Conservation (phyloP, 495 filamentous ascomycete genomes). For the Penicillium verhagenii region DNA sequence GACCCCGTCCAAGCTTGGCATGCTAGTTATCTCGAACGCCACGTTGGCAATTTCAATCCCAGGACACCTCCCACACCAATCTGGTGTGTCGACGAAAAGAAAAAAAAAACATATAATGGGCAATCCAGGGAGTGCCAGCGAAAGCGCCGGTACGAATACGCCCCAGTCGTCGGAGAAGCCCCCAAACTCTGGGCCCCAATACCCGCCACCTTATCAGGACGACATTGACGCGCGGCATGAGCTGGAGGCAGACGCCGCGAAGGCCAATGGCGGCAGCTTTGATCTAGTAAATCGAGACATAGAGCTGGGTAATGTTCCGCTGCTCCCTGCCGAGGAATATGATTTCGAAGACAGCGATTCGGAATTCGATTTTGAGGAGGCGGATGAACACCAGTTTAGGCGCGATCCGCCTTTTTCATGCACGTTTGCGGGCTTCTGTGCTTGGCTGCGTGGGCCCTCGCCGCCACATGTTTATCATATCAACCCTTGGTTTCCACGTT, state of each 20-base stretch:
- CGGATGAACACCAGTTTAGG: not conserved
- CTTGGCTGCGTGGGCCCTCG: slow-evolving; percentile 53
- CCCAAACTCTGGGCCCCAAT: slow-evolving; percentile 2
- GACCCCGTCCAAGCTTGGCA: slow-evolving; percentile 2
- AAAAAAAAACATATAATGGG: slow-evolving; percentile 12
- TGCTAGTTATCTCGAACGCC: not conserved
- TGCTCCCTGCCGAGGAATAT: slow-evolving; percentile 12
- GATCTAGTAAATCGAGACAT: slow-evolving; percentile 20
- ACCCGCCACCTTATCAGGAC: slow-evolving; percentile 19
- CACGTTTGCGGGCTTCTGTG: slow-evolving; percentile 21
- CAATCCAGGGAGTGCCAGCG: slow-evolving; percentile 4
- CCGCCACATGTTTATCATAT: slow-evolving; percentile 61
- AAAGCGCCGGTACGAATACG: not conserved
- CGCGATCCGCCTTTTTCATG: slow-evolving; percentile 30
- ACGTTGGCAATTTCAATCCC: slow-evolving; percentile 1
- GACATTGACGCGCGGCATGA: not conserved
- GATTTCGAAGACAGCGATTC: slow-evolving; percentile 4
- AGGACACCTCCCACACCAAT: not conserved
- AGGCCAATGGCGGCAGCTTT: slow-evolving; percentile 4
- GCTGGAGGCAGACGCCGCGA: not conserved
- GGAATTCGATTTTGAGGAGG: slow-evolving; percentile 9
- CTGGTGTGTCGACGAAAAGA: not conserved
- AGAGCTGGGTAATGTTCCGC: slow-evolving; percentile 23
- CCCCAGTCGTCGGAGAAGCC: not conserved
- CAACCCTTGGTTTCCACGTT: slow-evolving; percentile 56